Evolutionary conservation across 169 alveolate genomes (phyloP).

Genomic region (Theileria luwenshuni): DNA sequence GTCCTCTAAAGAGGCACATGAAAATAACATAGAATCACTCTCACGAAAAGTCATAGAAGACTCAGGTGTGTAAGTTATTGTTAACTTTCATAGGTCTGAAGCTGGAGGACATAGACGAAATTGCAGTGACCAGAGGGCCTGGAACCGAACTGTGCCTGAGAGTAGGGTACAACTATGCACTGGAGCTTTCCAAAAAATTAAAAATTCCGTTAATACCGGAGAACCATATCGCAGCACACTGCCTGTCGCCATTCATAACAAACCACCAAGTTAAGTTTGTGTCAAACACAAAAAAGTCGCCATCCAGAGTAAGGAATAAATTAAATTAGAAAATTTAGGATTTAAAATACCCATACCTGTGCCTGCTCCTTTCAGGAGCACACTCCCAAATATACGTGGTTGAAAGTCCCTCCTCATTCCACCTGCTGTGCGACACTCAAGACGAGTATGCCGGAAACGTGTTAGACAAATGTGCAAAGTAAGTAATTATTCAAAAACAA

Average conservation of each 20-base stretch:
- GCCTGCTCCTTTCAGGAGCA: slow-evolving; percentile 73
- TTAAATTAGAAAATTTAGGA: slow-evolving; percentile 12
- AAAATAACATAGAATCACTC: slow-evolving; percentile 22
- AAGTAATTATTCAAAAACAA: not conserved
- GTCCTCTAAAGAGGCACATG: slow-evolving; percentile 39
- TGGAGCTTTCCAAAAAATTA: slow-evolving; percentile 21
- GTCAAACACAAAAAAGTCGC: not conserved
- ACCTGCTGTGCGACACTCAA: slow-evolving; percentile 57
- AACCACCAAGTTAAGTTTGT: slow-evolving; percentile 40
- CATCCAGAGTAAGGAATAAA: slow-evolving; percentile 14
- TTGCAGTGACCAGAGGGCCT: slow-evolving; percentile 75
- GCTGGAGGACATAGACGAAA: slow-evolving; percentile 40
- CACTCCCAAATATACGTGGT: slow-evolving; percentile 74
- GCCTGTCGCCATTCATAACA: slow-evolving; percentile 55
- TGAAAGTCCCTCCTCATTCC: slow-evolving; percentile 53
- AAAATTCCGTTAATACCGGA: slow-evolving; percentile 47
- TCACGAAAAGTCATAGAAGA: slow-evolving; percentile 31
- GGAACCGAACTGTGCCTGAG: slow-evolving; percentile 70
- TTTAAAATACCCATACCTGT: slow-evolving; percentile 57
- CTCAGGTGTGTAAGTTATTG: slow-evolving; percentile 46
- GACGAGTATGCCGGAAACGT: slow-evolving; percentile 64
- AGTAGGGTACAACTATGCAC: slow-evolving; percentile 68
- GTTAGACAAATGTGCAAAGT: slow-evolving; percentile 62
- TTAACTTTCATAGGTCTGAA: slow-evolving; percentile 6
- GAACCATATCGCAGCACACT: slow-evolving; percentile 67